Evolutionary conservation across 495 filamentous ascomycete genomes (phyloP), one percentile per base, ranked within the genome.

Genomic region (Haplographium delicatum): DNA sequence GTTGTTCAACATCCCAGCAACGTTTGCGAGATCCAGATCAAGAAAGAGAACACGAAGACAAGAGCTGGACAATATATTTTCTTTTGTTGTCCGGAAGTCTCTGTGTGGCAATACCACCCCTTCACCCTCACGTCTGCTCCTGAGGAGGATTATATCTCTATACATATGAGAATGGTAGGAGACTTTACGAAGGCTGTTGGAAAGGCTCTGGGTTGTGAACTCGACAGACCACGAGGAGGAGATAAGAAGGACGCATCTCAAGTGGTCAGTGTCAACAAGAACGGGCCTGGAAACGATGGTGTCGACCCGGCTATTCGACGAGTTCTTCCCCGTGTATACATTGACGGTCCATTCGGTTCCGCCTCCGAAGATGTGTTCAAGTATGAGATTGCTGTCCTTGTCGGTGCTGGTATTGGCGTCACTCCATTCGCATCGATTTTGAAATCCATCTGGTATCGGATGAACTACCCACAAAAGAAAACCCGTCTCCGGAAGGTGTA

Each of bases 391-490:
- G 77, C 84, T 18, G 67, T 87, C 20, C 71, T 88, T 5, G 75
- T 79, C 54, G 85, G 83, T 56, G 79, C 82, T 23, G 85, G 85
- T 65, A 86, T 86, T 54, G 83, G 84, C 64, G 82, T 88, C 6
- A 86, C 83, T 23, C 80, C 82, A 5, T 88, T 86, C 61, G 85
- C 85, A 23, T 86, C 84, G 1, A 86, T 89, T 59, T 66, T 90
- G 59, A 90, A 90, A 71, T 86, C 82, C 48, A 87, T 90, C 65
- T 90, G 86, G 85, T 90, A 89, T 65, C 75, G 84, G n/a, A 85
- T 86, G 77, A 88, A 87, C 72, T 87, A 83, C 65, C 83, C 84
- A 10, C 78, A 85, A 64, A 79, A 85, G 67, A 81, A 81, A 66
- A 88, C 83, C 15, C 71, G 81, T 25, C 72, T 90, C 25, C 72